These are phyloP conservation scores for Phylloporus scabripes DNA, from an alignment of 768 basidiomycete genomes.

Conservation along the genomic window DNA sequence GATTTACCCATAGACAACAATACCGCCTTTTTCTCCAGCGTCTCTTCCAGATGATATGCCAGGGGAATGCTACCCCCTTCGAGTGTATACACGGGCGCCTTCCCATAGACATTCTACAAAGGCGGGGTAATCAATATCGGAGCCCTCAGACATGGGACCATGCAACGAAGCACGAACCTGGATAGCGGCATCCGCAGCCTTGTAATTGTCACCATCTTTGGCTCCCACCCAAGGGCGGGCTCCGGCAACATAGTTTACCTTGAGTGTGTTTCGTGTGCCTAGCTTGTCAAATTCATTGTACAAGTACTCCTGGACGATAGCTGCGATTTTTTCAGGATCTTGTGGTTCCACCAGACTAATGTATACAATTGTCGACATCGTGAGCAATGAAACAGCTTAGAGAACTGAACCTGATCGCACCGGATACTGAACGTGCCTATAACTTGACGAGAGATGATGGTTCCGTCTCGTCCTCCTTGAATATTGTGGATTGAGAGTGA, in stretches of 20 bases:
- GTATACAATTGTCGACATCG: neutral
- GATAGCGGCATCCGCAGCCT: slow-evolving; percentile 73
- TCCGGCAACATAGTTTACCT: slow-evolving; percentile 57
- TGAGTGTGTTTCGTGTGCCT: slow-evolving; percentile 69
- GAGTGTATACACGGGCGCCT: slow-evolving; percentile 48
- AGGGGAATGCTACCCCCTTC: slow-evolving; percentile 90
- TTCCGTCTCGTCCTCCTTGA: slow-evolving; percentile 53
- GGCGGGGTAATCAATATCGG: neutral
- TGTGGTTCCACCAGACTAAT: slow-evolving; percentile 71
- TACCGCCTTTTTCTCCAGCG: slow-evolving; percentile 72
- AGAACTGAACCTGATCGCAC: slow-evolving; percentile 5
- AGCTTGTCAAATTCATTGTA: slow-evolving; percentile 74
- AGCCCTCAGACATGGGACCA: neutral
- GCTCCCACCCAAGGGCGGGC: slow-evolving; percentile 85
- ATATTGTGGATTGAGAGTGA: slow-evolving; percentile 62
- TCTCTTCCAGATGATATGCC: slow-evolving; percentile 81
- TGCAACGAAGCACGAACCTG: neutral
- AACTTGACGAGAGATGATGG: slow-evolving; percentile 55
- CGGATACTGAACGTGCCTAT: slow-evolving; percentile 60
- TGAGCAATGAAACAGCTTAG: neutral
- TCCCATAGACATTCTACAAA: neutral
- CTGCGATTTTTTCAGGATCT: slow-evolving; percentile 53
- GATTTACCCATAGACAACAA: slow-evolving; percentile 87
- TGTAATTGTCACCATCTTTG: slow-evolving; percentile 80
- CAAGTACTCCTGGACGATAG: slow-evolving; percentile 63